Percentiles rank a stretch among this genome's conserved stretches.
phyloP scores from a whole-genome alignment of 139 green algal species.

The Closterium sp. region DNA sequence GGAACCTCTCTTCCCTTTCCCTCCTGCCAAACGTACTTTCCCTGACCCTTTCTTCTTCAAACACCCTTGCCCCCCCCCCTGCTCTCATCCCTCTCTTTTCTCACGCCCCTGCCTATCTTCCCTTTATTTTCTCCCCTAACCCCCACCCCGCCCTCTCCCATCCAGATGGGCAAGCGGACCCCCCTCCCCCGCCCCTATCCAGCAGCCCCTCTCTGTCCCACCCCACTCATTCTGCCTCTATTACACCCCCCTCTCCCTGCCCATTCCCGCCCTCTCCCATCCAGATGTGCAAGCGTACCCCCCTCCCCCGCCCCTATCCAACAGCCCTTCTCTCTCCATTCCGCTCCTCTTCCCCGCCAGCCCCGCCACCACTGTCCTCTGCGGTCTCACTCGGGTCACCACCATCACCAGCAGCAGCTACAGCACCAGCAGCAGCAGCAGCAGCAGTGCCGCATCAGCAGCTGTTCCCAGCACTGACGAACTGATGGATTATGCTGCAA shows the following conservation, averaged over 20 bases:
- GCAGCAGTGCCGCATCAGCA: neutral
- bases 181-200: neutral
- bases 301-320: neutral
- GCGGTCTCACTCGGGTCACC: neutral
- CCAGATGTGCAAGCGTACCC: neutral
- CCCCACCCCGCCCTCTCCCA: neutral
- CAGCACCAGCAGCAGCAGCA: neutral
- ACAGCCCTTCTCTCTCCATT: neutral
- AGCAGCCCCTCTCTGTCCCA: neutral
- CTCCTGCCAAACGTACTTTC: neutral
- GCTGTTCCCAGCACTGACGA: neutral
- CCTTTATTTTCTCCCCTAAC: neutral
- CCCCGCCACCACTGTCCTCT: neutral
- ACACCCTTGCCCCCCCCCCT: neutral
- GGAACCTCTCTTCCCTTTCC: neutral
- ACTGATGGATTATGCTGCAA: too few species aligned
- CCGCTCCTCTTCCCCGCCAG: neutral
- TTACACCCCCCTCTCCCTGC: neutral
- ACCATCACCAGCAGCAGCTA: too few species aligned
- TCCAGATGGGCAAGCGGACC: neutral
- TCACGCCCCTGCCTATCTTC: neutral
- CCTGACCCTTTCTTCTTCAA: neutral
- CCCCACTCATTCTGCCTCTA: neutral
- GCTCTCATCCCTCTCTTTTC: neutral
- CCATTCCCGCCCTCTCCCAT: neutral